Percentiles rank a stretch among this genome's conserved stretches.
Conservation (phyloP, 495 filamentous ascomycete species). For the Penicillium pancosmium region DNA sequence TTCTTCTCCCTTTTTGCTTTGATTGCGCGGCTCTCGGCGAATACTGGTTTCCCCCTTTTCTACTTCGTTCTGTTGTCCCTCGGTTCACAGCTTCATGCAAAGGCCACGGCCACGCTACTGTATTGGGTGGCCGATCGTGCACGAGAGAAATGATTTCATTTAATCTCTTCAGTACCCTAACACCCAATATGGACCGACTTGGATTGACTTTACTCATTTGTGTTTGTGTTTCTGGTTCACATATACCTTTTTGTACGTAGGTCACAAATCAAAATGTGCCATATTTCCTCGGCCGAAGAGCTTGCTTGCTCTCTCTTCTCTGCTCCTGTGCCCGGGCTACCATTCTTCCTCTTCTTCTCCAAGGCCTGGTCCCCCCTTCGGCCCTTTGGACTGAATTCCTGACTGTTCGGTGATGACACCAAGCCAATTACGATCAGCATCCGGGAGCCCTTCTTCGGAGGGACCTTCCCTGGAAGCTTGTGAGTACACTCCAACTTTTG, state of each 20-base stretch:
- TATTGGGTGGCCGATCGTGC: background rate
- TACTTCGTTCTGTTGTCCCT: background rate
- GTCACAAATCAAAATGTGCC: background rate
- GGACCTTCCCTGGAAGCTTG: too few relatives aligned
- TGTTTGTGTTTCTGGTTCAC: constrained; percentile 9
- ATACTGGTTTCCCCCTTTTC: constrained; percentile 14
- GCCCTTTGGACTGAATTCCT: too few relatives aligned
- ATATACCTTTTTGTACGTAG: constrained; percentile 12
- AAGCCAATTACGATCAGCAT: too few relatives aligned
- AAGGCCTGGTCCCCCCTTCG: too few relatives aligned
- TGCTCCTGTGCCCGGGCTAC: too few relatives aligned
- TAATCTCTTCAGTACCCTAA: background rate
- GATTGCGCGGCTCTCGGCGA: constrained; percentile 24
- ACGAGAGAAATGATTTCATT: background rate
- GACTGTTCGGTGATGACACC: too few relatives aligned
- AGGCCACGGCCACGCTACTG: background rate
- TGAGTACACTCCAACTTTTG: too few relatives aligned
- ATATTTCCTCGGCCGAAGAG: constrained; percentile 31
- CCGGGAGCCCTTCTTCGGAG: too few relatives aligned
- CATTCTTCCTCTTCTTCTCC: too few relatives aligned
- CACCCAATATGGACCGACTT: background rate
- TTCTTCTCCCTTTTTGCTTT: constrained; percentile 12
- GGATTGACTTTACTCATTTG: constrained; percentile 10
- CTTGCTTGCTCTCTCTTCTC: background rate
- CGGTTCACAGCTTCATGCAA: background rate